Percentiles rank a stretch among this genome's conserved stretches.
These are phyloP conservation scores for Penicillium sp. DNA, from an alignment of 2,329 filamentous ascomycete genomes.

Conservation along the genomic window DNA sequence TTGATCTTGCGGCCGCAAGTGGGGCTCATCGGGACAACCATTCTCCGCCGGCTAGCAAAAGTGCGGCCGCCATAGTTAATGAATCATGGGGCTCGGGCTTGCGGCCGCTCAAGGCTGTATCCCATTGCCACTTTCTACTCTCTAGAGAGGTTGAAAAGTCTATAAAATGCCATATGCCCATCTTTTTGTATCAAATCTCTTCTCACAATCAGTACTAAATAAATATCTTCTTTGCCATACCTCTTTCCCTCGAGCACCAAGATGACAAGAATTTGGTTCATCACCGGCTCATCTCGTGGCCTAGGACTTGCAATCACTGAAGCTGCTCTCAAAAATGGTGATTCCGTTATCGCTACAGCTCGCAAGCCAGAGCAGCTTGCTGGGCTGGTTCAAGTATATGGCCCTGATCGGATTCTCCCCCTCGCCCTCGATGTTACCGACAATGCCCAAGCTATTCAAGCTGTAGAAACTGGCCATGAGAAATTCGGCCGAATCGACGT, in stretches of 20 bases:
- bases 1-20: neutral
- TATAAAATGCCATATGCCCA: neutral
- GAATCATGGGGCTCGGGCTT: no score
- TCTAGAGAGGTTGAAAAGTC: neutral
- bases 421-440: neutral
- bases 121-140: neutral
- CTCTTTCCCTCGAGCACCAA: neutral
- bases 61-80: neutral
- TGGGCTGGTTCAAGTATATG: neutral
- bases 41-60: no score
- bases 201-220: neutral
- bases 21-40: neutral
- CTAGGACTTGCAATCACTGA: neutral
- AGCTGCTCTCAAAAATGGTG: neutral
- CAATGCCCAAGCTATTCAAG: neutral
- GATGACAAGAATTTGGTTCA: neutral
- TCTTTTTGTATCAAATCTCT: neutral
- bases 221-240: neutral
- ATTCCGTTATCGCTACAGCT: neutral
- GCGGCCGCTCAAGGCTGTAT: no score
- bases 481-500: neutral
- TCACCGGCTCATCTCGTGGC: neutral
- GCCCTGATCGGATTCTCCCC: neutral
- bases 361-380: neutral
- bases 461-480: neutral